Percentiles rank a stretch among this genome's conserved stretches.
Conservation (phyloP, 2,329 filamentous ascomycete genomes). For the Diatrype stigma region DNA sequence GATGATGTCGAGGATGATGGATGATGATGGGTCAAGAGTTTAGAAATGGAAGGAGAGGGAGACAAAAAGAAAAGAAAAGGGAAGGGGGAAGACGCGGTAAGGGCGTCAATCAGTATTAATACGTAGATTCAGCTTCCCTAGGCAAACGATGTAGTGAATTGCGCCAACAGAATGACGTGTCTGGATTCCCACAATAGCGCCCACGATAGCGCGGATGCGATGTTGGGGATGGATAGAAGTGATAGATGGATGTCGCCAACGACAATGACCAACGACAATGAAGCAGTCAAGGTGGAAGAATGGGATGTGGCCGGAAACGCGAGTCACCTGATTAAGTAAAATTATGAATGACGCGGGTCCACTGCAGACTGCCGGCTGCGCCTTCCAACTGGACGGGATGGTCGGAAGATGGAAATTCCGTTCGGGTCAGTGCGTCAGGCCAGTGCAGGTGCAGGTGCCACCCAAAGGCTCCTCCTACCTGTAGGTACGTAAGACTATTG, state of each 20-base stretch:
- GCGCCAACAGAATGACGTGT: not conserved
- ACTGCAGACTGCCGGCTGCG: too few relatives aligned
- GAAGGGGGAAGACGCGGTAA: conserved; percentile 1
- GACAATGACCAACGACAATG: not conserved
- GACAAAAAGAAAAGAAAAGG: conserved; percentile 3
- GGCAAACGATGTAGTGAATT: not conserved
- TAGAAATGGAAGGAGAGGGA: not conserved
- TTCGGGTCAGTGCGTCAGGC: too few relatives aligned
- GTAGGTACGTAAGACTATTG: too few relatives aligned
- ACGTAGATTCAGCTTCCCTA: not conserved
- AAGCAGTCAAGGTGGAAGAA: not conserved
- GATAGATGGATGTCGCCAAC: not conserved
- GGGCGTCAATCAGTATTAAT: conserved; percentile 1
- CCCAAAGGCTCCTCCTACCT: too few relatives aligned
- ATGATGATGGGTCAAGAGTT: not conserved
- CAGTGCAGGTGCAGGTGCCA: too few relatives aligned
- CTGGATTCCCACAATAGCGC: not conserved
- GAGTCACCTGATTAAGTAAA: not conserved
- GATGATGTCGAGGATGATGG: conserved; percentile 20
- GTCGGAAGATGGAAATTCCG: too few relatives aligned
- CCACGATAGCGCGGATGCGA: not conserved
- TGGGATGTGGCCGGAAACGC: not conserved
- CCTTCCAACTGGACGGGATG: too few relatives aligned
- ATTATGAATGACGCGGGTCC: not conserved
- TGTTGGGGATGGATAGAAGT: not conserved